A percentile compares a stretch with the other conserved stretches of the same genome.
phyloP scores from a whole-genome alignment of 1,284 basidiomycete species.

The Schizophyllum commune region DNA sequence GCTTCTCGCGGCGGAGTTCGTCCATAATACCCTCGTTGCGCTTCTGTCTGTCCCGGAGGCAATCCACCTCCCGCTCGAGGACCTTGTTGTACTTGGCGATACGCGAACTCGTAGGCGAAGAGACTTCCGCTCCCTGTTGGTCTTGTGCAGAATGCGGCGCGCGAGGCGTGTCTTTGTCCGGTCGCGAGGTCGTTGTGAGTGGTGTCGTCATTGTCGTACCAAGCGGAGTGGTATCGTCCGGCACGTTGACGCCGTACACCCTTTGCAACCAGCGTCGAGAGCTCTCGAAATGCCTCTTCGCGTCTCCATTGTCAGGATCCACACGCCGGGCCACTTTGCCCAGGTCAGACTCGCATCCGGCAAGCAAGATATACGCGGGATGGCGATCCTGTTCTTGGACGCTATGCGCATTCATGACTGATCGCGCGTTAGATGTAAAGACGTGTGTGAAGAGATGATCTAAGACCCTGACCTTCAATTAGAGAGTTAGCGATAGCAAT shows the following conservation, averaged over 20 bases:
- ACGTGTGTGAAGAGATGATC: background rate
- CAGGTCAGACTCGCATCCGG: slow-evolving; percentile 45
- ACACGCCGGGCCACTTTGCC: slow-evolving; percentile 22
- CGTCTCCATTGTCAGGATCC: slow-evolving; percentile 15
- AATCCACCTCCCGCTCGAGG: slow-evolving; percentile 34
- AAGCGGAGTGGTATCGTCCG: background rate
- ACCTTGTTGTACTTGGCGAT: slow-evolving; percentile 9
- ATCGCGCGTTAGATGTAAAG: background rate
- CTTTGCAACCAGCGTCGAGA: slow-evolving; percentile 41
- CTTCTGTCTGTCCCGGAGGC: slow-evolving; percentile 29
- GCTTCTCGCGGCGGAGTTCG: slow-evolving; percentile 32
- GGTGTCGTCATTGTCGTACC: background rate
- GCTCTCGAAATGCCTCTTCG: slow-evolving; percentile 28
- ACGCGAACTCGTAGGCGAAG: slow-evolving; percentile 3
- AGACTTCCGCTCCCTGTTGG: slow-evolving; percentile 3
- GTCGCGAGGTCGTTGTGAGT: background rate
- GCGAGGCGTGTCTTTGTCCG: slow-evolving; percentile 3
- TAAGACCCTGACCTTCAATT: slow-evolving; percentile 33
- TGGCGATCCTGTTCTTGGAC: slow-evolving; percentile 31
- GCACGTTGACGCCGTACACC: slow-evolving; percentile 33
- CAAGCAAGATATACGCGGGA: slow-evolving; percentile 44
- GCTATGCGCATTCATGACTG: slow-evolving; percentile 34
- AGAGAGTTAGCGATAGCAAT: slow-evolving; percentile 36
- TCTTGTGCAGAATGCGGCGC: slow-evolving; percentile 5
- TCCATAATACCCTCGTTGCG: slow-evolving; percentile 22